phyloP scores from a whole-genome alignment of 176 grass and related monocot genomes.

The Rhynchospora tenuis region DNA sequence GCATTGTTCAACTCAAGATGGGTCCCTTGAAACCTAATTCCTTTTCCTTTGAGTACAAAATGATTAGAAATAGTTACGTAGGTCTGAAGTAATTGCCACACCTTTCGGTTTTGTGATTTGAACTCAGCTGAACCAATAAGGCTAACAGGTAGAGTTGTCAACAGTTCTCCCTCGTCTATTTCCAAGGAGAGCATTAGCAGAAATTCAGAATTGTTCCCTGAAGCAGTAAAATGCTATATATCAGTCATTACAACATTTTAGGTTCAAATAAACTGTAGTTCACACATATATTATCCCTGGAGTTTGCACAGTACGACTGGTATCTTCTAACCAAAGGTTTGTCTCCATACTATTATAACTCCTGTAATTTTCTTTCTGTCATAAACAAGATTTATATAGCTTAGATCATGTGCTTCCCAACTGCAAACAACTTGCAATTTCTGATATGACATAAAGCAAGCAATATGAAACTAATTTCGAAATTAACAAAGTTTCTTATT shows the following conservation, averaged over 20 bases:
- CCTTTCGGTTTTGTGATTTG: constrained; percentile 34
- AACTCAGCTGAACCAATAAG: constrained; percentile 31
- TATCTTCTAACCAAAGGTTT: too few relatives aligned
- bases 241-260: too few relatives aligned
- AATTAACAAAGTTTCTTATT: background rate
- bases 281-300: too few relatives aligned
- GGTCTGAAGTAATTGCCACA: constrained; percentile 53
- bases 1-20: constrained; percentile 57
- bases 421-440: background rate
- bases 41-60: constrained; percentile 49
- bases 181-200: constrained; percentile 54
- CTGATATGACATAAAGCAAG: background rate
- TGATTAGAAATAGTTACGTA: constrained; percentile 58
- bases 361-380: background rate
- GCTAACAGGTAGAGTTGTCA: constrained; percentile 32
- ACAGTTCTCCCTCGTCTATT: constrained; percentile 54
- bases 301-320: too few relatives aligned
- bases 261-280: too few relatives aligned
- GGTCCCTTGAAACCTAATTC: constrained; percentile 47
- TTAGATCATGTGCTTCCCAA: background rate
- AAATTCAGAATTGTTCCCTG: constrained; percentile 68
- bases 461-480: background rate
- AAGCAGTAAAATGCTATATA: background rate
- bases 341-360: background rate
- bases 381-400: background rate